Evolutionary conservation across 116 monocot species (phyloP).

Genomic region (Zostera marina): DNA sequence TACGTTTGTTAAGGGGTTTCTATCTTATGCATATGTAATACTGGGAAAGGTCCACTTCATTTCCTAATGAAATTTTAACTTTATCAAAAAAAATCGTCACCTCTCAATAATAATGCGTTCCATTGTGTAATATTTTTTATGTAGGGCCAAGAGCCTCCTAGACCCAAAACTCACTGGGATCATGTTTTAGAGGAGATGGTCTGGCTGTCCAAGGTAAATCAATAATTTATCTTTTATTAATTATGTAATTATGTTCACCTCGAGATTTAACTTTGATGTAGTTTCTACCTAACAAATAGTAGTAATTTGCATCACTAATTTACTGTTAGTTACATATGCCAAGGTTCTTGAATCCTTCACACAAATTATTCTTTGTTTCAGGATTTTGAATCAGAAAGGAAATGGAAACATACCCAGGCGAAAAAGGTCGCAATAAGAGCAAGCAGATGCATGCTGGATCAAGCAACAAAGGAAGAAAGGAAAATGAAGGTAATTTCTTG

Average conservation of each 20-base stretch:
- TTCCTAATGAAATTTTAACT: too few species aligned
- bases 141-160: conserved; percentile 76
- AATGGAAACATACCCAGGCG: conserved; percentile 94
- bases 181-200: conserved; percentile 95
- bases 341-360: not conserved
- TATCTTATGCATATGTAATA: too few species aligned
- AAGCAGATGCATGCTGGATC: conserved; percentile 54
- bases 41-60: too few species aligned
- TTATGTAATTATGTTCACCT: not conserved
- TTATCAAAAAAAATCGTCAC: too few species aligned
- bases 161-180: conserved; percentile 91
- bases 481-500: conserved; percentile 57
- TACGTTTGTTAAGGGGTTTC: too few species aligned
- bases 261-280: not conserved
- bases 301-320: not conserved
- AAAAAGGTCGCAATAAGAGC: conserved; percentile 80
- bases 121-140: not conserved
- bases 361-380: conserved; percentile 7
- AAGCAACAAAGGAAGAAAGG: conserved; percentile 68
- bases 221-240: not conserved
- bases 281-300: not conserved
- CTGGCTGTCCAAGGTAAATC: conserved; percentile 83
- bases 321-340: not conserved
- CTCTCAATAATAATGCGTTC: too few species aligned
- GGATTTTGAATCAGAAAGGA: conserved; percentile 98